Percentiles rank a stretch among this genome's conserved stretches.
Evolutionary conservation across 2,329 filamentous ascomycete species (phyloP).

Genomic region (Penicillium capsulatum): DNA sequence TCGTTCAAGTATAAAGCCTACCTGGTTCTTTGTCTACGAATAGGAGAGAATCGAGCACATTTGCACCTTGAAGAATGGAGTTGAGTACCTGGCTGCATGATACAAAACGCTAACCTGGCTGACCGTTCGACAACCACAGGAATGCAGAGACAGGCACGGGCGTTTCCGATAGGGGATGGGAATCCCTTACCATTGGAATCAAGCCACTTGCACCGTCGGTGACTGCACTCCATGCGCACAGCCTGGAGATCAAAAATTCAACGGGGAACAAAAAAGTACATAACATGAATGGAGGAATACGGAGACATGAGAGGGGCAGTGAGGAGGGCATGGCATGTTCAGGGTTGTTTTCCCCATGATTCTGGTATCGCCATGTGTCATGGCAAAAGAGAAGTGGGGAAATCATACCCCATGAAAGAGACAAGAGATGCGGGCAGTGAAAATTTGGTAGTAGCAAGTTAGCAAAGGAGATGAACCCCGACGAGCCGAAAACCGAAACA

Average conservation of each 20-base stretch:
- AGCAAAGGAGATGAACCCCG: neutral
- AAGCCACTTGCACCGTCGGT: neutral
- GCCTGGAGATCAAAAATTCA: neutral
- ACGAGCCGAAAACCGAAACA: neutral
- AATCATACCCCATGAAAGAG: neutral
- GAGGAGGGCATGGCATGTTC: no score
- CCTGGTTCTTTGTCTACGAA: constrained; percentile 1
- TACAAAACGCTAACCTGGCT: constrained; percentile 5
- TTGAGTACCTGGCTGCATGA: constrained; percentile 7
- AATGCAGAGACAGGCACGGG: neutral
- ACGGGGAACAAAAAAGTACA: constrained; percentile 12
- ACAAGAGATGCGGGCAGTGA: neutral
- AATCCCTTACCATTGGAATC: no score
- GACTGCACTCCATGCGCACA: neutral
- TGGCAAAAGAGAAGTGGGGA: no score
- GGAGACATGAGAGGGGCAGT: no score
- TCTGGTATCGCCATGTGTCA: no score
- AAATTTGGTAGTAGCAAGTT: neutral
- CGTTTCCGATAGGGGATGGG: no score
- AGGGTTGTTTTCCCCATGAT: neutral
- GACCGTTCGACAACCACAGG: neutral
- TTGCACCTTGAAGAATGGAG: no score
- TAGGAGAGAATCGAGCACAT: neutral
- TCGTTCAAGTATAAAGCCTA: no score
- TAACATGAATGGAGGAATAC: constrained; percentile 8